These are phyloP conservation scores for Agrocybe chaxingu DNA, from an alignment of 768 basidiomycete species.

Conservation along the genomic window DNA sequence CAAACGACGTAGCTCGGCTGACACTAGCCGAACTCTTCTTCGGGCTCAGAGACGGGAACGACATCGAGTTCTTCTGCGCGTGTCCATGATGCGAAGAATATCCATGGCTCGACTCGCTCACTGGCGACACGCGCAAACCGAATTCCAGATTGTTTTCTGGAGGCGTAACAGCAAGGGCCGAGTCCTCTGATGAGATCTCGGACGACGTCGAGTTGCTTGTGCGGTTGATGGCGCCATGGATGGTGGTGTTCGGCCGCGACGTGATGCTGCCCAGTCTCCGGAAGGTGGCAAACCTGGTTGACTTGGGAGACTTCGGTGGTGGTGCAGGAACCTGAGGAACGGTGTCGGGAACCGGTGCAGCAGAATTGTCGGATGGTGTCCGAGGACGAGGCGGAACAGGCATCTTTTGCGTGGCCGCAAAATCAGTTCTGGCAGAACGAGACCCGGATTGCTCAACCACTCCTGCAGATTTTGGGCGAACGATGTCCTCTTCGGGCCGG, in stretches of 20 bases:
- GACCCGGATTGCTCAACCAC: constrained; percentile 4
- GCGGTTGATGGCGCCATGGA: constrained; percentile 37
- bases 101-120: constrained; percentile 22
- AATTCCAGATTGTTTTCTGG: constrained; percentile 42
- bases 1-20: constrained; percentile 54
- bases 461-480: constrained; percentile 13
- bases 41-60: constrained; percentile 48
- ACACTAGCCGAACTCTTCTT: constrained; percentile 45
- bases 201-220: constrained; percentile 59
- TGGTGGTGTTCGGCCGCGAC: constrained; percentile 19
- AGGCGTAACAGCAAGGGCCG: constrained; percentile 56
- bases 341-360: neutral
- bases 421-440: neutral
- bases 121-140: constrained; percentile 20
- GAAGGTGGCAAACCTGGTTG: constrained; percentile 47
- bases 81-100: constrained; percentile 12
- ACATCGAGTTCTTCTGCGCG: constrained; percentile 24
- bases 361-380: constrained; percentile 12
- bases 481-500: constrained; percentile 3
- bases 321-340: constrained; percentile 33
- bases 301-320: constrained; percentile 49
- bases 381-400: constrained; percentile 7
- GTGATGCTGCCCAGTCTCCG: constrained; percentile 43
- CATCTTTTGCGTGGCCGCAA: neutral
- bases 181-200: constrained; percentile 68